phyloP scores from a whole-genome alignment of 345 rosid genomes.

The Citrus inodora region DNA sequence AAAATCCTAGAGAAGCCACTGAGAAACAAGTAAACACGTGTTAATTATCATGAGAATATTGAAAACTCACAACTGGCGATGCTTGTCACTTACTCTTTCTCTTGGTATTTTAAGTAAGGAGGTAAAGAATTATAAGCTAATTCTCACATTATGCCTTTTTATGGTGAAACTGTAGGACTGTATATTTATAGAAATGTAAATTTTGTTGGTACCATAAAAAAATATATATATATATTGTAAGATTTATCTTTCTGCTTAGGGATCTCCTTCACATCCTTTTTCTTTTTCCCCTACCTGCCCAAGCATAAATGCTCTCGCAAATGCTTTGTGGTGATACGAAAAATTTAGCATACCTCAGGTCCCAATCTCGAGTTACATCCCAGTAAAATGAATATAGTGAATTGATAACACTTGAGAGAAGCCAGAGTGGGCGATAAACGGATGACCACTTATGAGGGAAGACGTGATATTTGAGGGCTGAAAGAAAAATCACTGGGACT shows the following conservation, averaged over 20 bases:
- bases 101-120: background rate
- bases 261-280: background rate
- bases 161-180: background rate
- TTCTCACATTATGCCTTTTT: background rate
- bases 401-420: conserved; percentile 79
- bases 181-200: background rate
- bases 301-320: background rate
- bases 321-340: background rate
- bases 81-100: background rate
- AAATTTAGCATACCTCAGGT: conserved; percentile 61
- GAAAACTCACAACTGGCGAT: background rate
- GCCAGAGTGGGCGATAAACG: conserved; percentile 92
- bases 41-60: background rate
- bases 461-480: conserved; percentile 94
- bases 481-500: conserved; percentile 91
- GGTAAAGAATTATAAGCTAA: background rate
- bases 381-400: conserved; percentile 95
- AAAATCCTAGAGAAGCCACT: conserved; percentile 87
- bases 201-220: background rate
- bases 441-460: conserved; percentile 72
- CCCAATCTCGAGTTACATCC: conserved; percentile 99
- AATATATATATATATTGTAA: background rate
- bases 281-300: background rate
- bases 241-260: background rate
- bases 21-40: conserved; percentile 10